A percentile compares a stretch with the other conserved stretches of the same genome.
phyloP scores from a whole-genome alignment of 805 yeast genomes.

The Lachancea cidri region DNA sequence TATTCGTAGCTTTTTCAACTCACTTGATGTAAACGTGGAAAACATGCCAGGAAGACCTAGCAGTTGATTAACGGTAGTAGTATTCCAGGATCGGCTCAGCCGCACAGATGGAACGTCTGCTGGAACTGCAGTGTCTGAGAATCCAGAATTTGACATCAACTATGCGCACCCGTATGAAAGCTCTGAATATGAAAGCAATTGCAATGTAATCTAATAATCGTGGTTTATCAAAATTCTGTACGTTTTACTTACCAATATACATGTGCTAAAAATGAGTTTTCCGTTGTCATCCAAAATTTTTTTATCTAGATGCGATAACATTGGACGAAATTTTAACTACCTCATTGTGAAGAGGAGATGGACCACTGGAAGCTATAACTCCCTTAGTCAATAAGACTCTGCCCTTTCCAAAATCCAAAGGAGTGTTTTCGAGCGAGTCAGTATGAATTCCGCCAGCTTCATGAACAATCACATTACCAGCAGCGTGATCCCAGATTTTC shows the following conservation, averaged over 20 bases:
- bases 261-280: background rate
- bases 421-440: conserved; percentile 65
- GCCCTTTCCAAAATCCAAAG: conserved; percentile 80
- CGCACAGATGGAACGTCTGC: conserved; percentile 1
- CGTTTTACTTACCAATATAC: background rate
- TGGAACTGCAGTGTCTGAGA: background rate
- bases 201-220: background rate
- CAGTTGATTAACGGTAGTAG: conserved; percentile 29
- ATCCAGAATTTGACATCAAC: background rate
- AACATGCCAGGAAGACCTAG: conserved; percentile 33
- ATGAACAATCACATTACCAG: conserved; percentile 78
- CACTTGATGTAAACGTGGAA: conserved; percentile 20
- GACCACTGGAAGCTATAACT: conserved; percentile 71
- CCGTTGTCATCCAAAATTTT: background rate
- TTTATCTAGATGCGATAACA: conserved; percentile 19
- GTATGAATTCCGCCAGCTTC: conserved; percentile 93
- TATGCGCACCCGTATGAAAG: background rate
- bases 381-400: conserved; percentile 79
- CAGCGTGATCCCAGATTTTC: conserved; percentile 99
- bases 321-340: conserved; percentile 23
- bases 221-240: background rate
- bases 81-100: conserved; percentile 15
- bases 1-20: conserved; percentile 30
- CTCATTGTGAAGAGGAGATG: conserved; percentile 21
- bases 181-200: background rate